Conservation (phyloP, 208 protist genomes). For the Histomonas meleagridis region DNA sequence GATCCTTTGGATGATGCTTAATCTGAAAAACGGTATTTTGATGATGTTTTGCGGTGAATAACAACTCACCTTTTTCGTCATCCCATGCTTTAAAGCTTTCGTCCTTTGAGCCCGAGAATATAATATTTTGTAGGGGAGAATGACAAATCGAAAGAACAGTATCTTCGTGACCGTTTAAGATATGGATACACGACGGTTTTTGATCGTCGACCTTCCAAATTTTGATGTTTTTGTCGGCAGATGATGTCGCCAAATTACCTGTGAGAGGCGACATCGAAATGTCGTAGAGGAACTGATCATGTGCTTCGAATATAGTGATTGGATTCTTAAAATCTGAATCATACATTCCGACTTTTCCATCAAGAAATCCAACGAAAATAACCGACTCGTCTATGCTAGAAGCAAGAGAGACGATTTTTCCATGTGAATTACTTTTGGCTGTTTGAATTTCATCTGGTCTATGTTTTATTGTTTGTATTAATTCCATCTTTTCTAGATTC, state of each 20-base stretch:
- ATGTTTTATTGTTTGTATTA: no score
- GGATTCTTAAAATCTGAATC: neutral
- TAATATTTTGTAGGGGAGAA: neutral
- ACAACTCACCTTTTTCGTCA: neutral
- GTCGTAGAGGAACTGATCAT: neutral
- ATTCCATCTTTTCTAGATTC: neutral
- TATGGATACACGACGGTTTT: neutral
- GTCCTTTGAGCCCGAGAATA: constrained; percentile 13
- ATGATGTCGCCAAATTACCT: neutral
- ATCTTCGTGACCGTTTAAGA: neutral
- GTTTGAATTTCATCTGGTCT: no score
- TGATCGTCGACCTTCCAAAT: neutral
- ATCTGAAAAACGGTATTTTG: neutral
- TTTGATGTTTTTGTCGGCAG: neutral
- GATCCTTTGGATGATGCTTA: neutral
- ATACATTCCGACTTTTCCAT: constrained; percentile 2
- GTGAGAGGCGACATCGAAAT: neutral
- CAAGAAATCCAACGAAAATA: neutral
- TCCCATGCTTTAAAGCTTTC: neutral
- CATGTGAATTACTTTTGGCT: no score
- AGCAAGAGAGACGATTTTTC: neutral
- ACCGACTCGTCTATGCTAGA: neutral
- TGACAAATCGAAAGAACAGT: neutral
- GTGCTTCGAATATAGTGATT: neutral
- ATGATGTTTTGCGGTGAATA: neutral